Base-by-base conservation (phyloP, 2,329 filamentous ascomycete species). In the Dactylellina parvicollis region DNA sequence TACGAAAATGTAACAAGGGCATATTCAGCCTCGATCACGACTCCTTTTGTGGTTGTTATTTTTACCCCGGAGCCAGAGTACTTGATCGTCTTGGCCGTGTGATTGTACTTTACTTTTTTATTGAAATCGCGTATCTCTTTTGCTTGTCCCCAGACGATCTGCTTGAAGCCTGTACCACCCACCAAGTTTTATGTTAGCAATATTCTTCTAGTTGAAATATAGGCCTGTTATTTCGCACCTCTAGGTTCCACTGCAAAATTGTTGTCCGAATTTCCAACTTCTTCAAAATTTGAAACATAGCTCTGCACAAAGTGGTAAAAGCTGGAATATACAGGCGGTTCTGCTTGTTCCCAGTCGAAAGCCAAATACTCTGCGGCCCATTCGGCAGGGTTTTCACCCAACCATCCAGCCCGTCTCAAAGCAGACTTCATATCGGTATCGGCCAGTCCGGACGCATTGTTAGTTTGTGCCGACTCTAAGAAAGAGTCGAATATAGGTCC, bases 1-100 rank as follows among this genome's bases (percentile, higher is more conserved):
- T 75, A 78, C 47, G 87, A 89, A 79, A 91, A 90, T 0, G 88
- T 91, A 76, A 84, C 85, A 72, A 91, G 85, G 0, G 88, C 88
- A 75, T 88, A 88, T 4, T 85, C 84, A 0, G 88, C 87, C 47
- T 83, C 79, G 18, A 89, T 80, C 14, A 44, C 65, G 3, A 64
- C 60, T 4, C 81, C 81, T 20, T 81, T 78, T 2, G 65, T 49
- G 0, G 79, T 81, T 1, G 47, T 73, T 0, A 82, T 82, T 0
- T 72, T 64, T 3, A 81, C 80, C 3, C 77, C 77, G 4, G 76
- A 47, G 0, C 77, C 69, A 3, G 61, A 40, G 7, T 72, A 72
- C 2, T 76, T 66, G n/a, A 83, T 76, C 1, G 72, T 75, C 2
- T 70, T 50, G 4, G 83, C 79, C 2, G 74, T 74, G 30, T 79